Base-by-base conservation (phyloP, 768 basidiomycete genomes). In the Tulasnella sp. region DNA sequence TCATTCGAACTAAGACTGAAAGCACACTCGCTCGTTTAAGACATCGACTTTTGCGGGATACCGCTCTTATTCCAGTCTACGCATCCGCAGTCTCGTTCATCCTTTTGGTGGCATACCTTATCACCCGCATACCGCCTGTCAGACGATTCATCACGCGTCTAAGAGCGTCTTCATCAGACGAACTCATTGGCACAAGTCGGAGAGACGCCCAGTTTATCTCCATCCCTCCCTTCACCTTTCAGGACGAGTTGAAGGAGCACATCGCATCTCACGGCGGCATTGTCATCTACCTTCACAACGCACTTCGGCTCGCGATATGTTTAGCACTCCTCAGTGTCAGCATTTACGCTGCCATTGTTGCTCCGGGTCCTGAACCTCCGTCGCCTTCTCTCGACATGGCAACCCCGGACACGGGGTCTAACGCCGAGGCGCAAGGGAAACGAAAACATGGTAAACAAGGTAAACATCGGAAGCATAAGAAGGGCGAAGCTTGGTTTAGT, bases 241-340 rank as follows among this genome's bases (percentile, higher is more conserved):
- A 82, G 40, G 81, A 82, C 35, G 85, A 86, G 73, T 81, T 87
- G 73, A 83, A 82, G 48, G 82, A 81, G 40, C 88, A 88, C 80
- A 82, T 89, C 42, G 74, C 81, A 16, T 80, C 82, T 20, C 86
- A 87, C 75, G 88, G 89, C 5, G 90, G 90, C 13, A 79, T 82
- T 5, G 82, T 83, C 20, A 87, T 89, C 37, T 90, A 89, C 82
- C 81, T 82, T 18, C 87, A 86, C 83, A 88, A 87, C 79, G 74
- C 89, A 42, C 80, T 84, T 1, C 85, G 90, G 29, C 83, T 89
- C 6, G 75, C 88, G 2, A 85, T 86, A 39, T 86, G 86, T 72
- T 82, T 87, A 37, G 83, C 84, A 3, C 85, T 91, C n/a, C 84
- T 91, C 32, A 86, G 83, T 5, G 81, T 91, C 20, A 88, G 88